Base-by-base conservation (phyloP, 2,329 filamentous ascomycete genomes). In the Elsinoe batatas region DNA sequence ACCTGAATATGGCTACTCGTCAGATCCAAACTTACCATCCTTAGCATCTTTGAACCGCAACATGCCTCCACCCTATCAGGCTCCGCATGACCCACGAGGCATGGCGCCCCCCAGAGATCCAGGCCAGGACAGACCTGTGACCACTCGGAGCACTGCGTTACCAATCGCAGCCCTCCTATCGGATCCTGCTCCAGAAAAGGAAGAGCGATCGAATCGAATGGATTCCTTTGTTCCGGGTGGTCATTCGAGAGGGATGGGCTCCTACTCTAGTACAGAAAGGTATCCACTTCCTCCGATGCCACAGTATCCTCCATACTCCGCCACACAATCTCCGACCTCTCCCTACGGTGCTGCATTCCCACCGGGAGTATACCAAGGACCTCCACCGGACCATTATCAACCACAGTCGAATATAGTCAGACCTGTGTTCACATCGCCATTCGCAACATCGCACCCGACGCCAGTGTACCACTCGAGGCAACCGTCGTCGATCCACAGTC, bases 401-500 rank as follows among this genome's bases (percentile, higher is more conserved):
- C n/a, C 51, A 32, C 40, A 43, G 51, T 17, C 51, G 22, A 37
- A 37, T 3, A 32, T 43, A n/a, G 22, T 35, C 12, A 54, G 35
- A 40, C 44, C 44, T 15, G 35, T 40, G 3, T 56, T 56, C 44
- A 50, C 43, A 12, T 50, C 54, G 40, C 54, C 54, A 2, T 56
- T 50, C 20, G 44, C 17, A 5, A 20, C 36, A 20, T 18, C 38
- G 2, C 42, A 44, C 17, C 17, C 40, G 15, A 26, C 53, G 20
- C 33, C 38, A 15, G 32, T 36, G 33, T 55, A 44, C 42, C 53
- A 55, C 18, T 30, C 37, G 2, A 22, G 53, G 40, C 38, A 55
- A 40, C 63, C 65, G 36, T 64, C 63, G 30, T 59, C 59, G 20
- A 57, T 61, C 7, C 47, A 56, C 49, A 59, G 58, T 47, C 60